phyloP scores from a whole-genome alignment of 139 green algal species.

The Micractinium conductrix region DNA sequence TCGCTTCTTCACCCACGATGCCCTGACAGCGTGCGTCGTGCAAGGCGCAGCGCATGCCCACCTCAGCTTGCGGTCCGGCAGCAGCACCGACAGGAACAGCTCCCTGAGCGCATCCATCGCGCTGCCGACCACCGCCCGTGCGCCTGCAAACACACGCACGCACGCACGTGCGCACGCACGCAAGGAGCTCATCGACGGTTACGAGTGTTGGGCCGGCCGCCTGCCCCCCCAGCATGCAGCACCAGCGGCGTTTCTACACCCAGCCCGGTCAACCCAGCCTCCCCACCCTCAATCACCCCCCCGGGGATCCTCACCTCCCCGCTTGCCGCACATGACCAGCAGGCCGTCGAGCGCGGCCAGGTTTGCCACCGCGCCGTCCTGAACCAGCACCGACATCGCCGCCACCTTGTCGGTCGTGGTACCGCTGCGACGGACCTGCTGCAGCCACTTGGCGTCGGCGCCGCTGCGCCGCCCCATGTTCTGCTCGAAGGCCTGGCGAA shows the following conservation, averaged over 20 bases:
- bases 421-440: constrained; percentile 73
- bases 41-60: too few species aligned
- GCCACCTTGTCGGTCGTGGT: constrained; percentile 87
- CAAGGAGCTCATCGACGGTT: too few species aligned
- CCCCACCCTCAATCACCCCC: too few species aligned
- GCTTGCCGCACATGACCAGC: constrained; percentile 68
- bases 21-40: too few species aligned
- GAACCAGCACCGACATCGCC: constrained; percentile 85
- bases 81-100: constrained; percentile 81
- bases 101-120: constrained; percentile 82
- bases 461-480: constrained; percentile 57
- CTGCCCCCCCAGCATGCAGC: too few species aligned
- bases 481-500: constrained; percentile 59
- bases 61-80: constrained; percentile 90
- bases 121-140: constrained; percentile 46
- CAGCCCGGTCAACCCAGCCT: too few species aligned
- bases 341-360: constrained; percentile 82
- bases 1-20: too few species aligned
- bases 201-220: too few species aligned
- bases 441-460: constrained; percentile 75
- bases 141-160: constrained; percentile 35
- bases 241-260: too few species aligned
- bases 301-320: constrained; percentile 41
- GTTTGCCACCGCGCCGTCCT: constrained; percentile 79
- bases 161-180: neutral